Evolutionary conservation across 2,329 filamentous ascomycete genomes (phyloP).

Genomic region (Fusarium sp.): DNA sequence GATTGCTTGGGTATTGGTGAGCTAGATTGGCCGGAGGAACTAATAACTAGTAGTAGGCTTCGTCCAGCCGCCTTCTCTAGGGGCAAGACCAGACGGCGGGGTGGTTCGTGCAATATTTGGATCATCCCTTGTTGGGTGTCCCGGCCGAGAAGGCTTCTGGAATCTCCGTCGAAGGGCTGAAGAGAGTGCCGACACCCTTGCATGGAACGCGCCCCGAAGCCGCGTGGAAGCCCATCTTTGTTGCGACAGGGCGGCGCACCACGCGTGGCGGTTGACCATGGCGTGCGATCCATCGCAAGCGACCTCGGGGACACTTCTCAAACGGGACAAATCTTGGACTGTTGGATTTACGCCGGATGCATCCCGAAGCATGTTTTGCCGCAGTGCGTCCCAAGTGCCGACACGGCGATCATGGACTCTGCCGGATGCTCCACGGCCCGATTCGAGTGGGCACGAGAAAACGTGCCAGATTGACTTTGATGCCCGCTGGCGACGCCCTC

Average conservation of each 20-base stretch:
- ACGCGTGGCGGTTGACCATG: constrained; percentile 30
- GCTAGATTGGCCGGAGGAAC: not conserved
- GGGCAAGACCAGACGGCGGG: constrained; percentile 14
- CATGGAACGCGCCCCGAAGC: constrained; percentile 40
- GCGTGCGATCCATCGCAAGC: constrained; percentile 25
- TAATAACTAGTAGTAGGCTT: not conserved
- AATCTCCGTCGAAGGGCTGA: constrained; percentile 33
- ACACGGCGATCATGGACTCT: constrained; percentile 29
- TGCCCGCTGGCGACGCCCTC: constrained; percentile 13
- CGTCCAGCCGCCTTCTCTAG: not conserved
- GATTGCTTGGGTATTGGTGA: not conserved
- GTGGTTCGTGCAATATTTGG: constrained; percentile 11
- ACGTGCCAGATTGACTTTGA: not conserved
- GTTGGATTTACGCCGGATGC: constrained; percentile 16
- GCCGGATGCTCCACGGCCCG: constrained; percentile 39
- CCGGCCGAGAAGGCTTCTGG: constrained; percentile 42
- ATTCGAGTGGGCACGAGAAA: constrained; percentile 32
- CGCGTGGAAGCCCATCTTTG: constrained; percentile 25
- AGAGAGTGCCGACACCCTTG: constrained; percentile 33
- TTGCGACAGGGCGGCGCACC: constrained; percentile 23
- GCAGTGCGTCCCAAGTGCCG: constrained; percentile 40
- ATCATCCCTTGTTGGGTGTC: constrained; percentile 16
- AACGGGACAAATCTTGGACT: constrained; percentile 38
- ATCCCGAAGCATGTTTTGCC: constrained; percentile 28
- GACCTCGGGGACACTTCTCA: constrained; percentile 41